Base-by-base conservation (phyloP, 2,329 filamentous ascomycete species). In the Trichoderma sp. region DNA sequence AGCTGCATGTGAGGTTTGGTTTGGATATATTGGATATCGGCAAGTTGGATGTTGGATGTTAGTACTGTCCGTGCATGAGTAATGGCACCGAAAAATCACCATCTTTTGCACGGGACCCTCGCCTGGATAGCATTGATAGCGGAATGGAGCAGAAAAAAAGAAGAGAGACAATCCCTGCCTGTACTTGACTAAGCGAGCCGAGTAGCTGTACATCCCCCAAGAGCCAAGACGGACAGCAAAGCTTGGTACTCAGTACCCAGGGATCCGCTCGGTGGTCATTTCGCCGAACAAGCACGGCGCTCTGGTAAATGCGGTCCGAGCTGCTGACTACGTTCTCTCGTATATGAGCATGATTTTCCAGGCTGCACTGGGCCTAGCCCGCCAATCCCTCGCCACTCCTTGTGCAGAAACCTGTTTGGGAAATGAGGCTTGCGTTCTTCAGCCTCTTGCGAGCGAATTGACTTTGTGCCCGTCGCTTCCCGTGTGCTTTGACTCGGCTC, bases 251-350 rank as follows among this genome's bases (percentile, higher is more conserved):
- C 3, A 6, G n/a, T 60, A 34, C 60, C 15, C 24, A 15, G 18
- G 21, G 21, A 39, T 36, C 36, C 32, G 36, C 18, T 69, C 66
- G 57, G 66, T 24, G 57, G 28, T 34, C 28, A 39, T 57, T 69
- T 51, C 39, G 66, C 66, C 66, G 66, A 69, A 39, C 15, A 4
- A 6, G n/a, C 26, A 30, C 65, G 65, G 65, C 65, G 30, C n/a
- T 68, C 65, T 68, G 53, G 56, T 51, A 69, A 61, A 61, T 69
- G 66, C 66, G 66, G 66, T 69, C 66, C 66, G 66, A 69, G 39
- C n/a, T 69, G 66, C 65, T 60, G 65, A 61, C 65, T 60, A 69
- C 65, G 36, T 34, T 34, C 56, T 15, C n/a, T 6, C 21, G 56
- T 53, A 53, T 36, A 36, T 24, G 5, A 21, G 66, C 66, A 69